phyloP scores from a whole-genome alignment of 139 green algal genomes.

The Chlamydomonas sp. region DNA sequence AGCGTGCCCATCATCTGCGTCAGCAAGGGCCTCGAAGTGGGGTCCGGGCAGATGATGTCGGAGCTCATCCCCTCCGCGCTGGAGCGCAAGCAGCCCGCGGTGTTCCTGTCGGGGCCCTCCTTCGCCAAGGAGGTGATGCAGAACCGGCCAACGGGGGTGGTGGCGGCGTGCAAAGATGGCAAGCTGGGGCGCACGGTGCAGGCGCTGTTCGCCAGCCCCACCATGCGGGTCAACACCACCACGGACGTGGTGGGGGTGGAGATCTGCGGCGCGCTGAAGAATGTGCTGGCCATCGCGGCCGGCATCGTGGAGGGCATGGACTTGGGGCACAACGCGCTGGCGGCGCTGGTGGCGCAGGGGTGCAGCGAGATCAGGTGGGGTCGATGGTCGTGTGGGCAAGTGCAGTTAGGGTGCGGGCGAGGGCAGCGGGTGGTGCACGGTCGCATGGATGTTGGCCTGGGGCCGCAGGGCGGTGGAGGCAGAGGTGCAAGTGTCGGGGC shows the following conservation, averaged over 20 bases:
- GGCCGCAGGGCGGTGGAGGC: too few species aligned
- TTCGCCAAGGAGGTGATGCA: conserved; percentile 95
- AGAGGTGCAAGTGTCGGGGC: too few species aligned
- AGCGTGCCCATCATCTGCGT: conserved; percentile 94
- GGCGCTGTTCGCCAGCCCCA: conserved; percentile 87
- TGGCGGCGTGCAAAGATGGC: conserved; percentile 83
- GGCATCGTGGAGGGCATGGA: conserved; percentile 97
- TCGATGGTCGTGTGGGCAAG: not conserved
- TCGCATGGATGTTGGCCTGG: too few species aligned
- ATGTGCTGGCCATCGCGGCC: conserved; percentile 98
- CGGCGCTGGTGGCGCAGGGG: conserved; percentile 85
- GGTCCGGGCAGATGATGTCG: conserved; percentile 86
- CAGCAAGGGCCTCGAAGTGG: conserved; percentile 84
- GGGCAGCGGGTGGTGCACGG: too few species aligned
- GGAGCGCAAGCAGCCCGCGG: conserved; percentile 84
- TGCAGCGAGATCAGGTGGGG: conserved; percentile 67
- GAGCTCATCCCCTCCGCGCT: conserved; percentile 92
- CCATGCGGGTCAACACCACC: conserved; percentile 94
- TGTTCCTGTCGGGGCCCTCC: conserved; percentile 93
- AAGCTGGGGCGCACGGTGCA: conserved; percentile 59
- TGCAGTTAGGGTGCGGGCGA: not conserved
- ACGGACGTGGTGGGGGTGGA: conserved; percentile 97
- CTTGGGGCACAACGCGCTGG: conserved; percentile 97
- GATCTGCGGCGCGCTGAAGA: conserved; percentile 98
- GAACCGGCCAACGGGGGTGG: conserved; percentile 82